Base-by-base conservation (phyloP, 1,139 yeast genomes). In the Groenewaldozyma auringiensis region DNA sequence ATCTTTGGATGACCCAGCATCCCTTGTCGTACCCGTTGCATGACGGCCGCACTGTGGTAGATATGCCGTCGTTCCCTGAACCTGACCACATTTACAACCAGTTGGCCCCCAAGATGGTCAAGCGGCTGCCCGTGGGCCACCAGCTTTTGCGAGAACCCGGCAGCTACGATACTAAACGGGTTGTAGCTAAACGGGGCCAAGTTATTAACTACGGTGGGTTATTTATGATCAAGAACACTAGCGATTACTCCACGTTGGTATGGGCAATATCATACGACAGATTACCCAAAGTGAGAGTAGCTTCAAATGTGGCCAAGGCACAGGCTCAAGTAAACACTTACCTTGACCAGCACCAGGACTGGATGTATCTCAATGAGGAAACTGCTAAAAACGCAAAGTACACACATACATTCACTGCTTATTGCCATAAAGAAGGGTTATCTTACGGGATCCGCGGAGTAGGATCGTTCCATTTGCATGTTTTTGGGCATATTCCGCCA, bases 401-500 rank as follows among this genome's bases (percentile, higher is more conserved):
- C 4, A 44, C 70, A n/a, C 56, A 58, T 39, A 63, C 65, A 21
- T 66, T 68, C 25, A 53, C 58, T 42, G 40, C 56, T 60, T n/a
- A 57, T 55, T 8, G 56, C 59, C 16, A 64, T 64, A 46, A 64
- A 44, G 94, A 89, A 0, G 66, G 78, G 1, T 68, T 83, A 17
- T 92, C 84, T 54, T 57, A 86, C 22, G 85, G 85, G 0, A 57
- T 87, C 13, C 77, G 80, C 42, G 83, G 83, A 45, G 59, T 83
- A 14, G 95, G 95, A 0, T 78, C 75, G 52, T 54, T 86, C 1
- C 78, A 80, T 45, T 60, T 86, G 33, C 74, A 74, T 21, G 80
- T 87, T 1, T 79, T 83, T 0, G 92, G 94, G 1, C 58, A 53
- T n/a, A 66, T 71, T 43, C 61, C 64, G 2, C 64, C 52, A 25